Evolutionary conservation across 805 yeast species (phyloP), one percentile per base, ranked within the genome.

Genomic region (Millerozyma acaciae): DNA sequence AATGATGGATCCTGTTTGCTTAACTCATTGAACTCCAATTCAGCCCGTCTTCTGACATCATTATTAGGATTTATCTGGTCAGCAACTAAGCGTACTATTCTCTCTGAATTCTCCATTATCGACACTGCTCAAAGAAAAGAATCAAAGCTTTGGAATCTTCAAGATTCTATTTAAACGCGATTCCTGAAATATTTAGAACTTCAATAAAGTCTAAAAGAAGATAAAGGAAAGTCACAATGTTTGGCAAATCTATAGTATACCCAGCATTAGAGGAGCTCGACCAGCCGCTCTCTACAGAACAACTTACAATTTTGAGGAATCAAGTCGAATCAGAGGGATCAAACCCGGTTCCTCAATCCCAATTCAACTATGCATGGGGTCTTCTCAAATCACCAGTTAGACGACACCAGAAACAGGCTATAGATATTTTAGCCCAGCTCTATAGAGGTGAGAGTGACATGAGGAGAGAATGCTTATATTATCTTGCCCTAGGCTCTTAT

Each of bases 291-390:
- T 69, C 89, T 0, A 70, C 75, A 4, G 84, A 81, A 36, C 95
- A 90, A 49, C 69, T 93, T 26, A 80, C 76, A 10, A 73, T 88
- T 1, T 71, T 93, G 19, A 80, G 76, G 42, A 74, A 78, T 45
- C 96, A 87, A 49, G 87, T 85, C 25, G 75, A 78, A 17, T 68
- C 81, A 1, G 97, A 93, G 54, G 80, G 84, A 20, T 95, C 93
- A 4, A 66, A 73, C 24, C 88, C 86, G 0, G 71, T 89, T 0
- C 72, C 84, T 0, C 97, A 88, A 56, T 81, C 96, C 2, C 75
- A 79, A 37, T 93, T 93, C 71, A 93, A 94, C 59, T 85, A 84
- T 48, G 95, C 97, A 0, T 93, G 99, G 98, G 98, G 94, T 3
- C 66, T 93, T 32, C 76, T 94, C 42, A 89, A 87, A 55, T 79